phyloP scores from a whole-genome alignment of 2,329 filamentous ascomycete species.

The Sarocladium oryzae region DNA sequence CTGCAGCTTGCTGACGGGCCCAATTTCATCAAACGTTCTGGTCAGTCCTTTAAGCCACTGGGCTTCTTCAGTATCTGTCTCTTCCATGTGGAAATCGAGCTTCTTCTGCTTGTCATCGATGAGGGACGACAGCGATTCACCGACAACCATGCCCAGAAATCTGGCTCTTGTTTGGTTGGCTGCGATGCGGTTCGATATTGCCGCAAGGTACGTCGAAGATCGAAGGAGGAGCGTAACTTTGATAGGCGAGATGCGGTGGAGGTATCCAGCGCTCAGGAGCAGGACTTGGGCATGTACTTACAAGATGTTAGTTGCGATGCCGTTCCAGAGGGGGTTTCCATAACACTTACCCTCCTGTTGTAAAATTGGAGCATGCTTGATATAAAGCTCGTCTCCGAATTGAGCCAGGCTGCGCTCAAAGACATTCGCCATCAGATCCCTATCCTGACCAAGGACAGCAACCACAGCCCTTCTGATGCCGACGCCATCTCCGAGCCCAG shows the following conservation, averaged over 20 bases:
- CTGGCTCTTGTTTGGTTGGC: constrained; percentile 68
- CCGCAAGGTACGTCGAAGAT: constrained; percentile 65
- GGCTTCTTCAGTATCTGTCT: constrained; percentile 66
- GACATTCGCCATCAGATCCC: constrained; percentile 44
- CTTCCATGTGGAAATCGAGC: constrained; percentile 80
- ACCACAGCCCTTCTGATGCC: constrained; percentile 62
- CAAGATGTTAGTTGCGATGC: constrained; percentile 17
- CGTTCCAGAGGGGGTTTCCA: fast-evolving
- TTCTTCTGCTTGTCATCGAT: constrained; percentile 61
- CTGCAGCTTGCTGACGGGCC: constrained; percentile 39
- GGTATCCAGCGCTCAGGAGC: constrained; percentile 69
- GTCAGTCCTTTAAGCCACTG: constrained; percentile 67
- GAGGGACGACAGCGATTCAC: constrained; percentile 61
- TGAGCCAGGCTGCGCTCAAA: constrained; percentile 63
- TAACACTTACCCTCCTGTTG: constrained; percentile 73
- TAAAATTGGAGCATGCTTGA: constrained; percentile 75
- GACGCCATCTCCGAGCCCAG: constrained; percentile 57
- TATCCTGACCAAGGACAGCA: constrained; percentile 47
- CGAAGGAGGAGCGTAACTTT: constrained; percentile 64
- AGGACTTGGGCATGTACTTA: constrained; percentile 73
- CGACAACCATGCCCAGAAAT: constrained; percentile 83
- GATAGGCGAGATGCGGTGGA: constrained; percentile 59
- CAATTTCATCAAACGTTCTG: constrained; percentile 54
- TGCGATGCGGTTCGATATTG: constrained; percentile 78
- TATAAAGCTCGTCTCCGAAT: constrained; percentile 82